Percentiles rank a stretch among this genome's conserved stretches.
These are phyloP conservation scores for Citrus unshiu DNA, from an alignment of 345 rosid species.

Conservation along the genomic window DNA sequence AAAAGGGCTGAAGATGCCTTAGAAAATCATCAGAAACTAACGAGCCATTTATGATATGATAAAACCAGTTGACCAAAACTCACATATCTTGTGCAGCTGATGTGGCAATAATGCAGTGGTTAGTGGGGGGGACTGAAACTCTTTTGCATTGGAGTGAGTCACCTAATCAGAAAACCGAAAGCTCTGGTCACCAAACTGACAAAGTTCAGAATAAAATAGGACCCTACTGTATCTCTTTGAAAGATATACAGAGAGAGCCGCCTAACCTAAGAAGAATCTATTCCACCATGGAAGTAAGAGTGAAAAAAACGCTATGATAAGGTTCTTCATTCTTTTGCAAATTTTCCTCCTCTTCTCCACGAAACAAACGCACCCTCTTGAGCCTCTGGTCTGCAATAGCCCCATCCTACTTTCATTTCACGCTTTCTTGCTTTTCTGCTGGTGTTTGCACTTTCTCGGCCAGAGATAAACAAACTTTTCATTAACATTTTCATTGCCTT, in stretches of 20 bases:
- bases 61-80: not conserved
- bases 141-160: conserved; percentile 39
- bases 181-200: conserved; percentile 29
- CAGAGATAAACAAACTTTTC: conserved; percentile 11
- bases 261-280: conserved; percentile 20
- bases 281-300: conserved; percentile 16
- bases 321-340: not conserved
- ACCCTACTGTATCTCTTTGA: not conserved
- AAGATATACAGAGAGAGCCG: not conserved
- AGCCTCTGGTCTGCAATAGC: conserved; percentile 1
- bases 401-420: not conserved
- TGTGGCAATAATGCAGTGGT: conserved; percentile 25
- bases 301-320: not conserved
- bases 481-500: not conserved
- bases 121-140: conserved; percentile 10
- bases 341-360: conserved; percentile 15
- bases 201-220: conserved; percentile 5
- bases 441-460: conserved; percentile 10
- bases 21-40: not conserved
- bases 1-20: not conserved
- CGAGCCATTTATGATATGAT: not conserved
- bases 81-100: not conserved
- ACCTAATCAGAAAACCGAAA: conserved; percentile 32
- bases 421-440: not conserved
- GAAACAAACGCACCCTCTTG: conserved; percentile 20